Percentiles rank a stretch among this genome's conserved stretches.
Evolutionary conservation across 1,284 basidiomycete species (phyloP).

Genomic region (Taiwanofungus camphoratus): DNA sequence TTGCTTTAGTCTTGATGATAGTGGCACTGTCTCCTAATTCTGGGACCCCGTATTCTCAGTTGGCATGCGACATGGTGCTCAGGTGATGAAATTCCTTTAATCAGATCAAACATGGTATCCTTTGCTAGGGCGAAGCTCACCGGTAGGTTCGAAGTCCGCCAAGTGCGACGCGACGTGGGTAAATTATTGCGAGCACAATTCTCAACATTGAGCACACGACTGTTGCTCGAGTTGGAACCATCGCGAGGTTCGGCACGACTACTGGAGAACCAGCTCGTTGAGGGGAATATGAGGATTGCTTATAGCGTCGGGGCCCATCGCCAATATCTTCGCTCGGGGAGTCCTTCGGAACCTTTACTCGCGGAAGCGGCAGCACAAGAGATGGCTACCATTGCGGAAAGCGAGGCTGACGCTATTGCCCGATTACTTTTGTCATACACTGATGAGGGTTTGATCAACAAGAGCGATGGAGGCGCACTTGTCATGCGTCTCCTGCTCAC

Average conservation of each 20-base stretch:
- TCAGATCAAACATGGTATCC: neutral
- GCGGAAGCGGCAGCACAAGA: conserved; percentile 8
- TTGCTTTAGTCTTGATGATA: neutral
- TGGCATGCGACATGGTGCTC: neutral
- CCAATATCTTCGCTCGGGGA: conserved; percentile 4
- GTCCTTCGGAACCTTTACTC: conserved; percentile 7
- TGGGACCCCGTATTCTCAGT: neutral
- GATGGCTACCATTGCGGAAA: neutral
- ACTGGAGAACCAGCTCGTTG: neutral
- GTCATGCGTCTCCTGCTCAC: conserved; percentile 4
- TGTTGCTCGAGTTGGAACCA: neutral
- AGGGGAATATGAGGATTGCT: neutral
- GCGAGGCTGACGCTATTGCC: neutral
- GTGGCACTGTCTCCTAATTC: neutral
- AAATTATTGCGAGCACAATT: neutral
- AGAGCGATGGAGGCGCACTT: conserved; percentile 9
- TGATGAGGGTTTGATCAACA: conserved; percentile 1
- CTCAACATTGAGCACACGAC: neutral
- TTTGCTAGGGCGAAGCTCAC: conserved; percentile 1
- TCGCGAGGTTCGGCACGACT: neutral
- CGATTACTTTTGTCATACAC: conserved; percentile 1
- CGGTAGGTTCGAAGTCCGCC: neutral
- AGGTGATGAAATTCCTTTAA: neutral
- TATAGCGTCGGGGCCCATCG: conserved; percentile 1
- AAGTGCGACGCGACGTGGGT: neutral